These are phyloP conservation scores for Cadophora luteo-olivacea DNA, from an alignment of 2,329 filamentous ascomycete species.

Conservation along the genomic window DNA sequence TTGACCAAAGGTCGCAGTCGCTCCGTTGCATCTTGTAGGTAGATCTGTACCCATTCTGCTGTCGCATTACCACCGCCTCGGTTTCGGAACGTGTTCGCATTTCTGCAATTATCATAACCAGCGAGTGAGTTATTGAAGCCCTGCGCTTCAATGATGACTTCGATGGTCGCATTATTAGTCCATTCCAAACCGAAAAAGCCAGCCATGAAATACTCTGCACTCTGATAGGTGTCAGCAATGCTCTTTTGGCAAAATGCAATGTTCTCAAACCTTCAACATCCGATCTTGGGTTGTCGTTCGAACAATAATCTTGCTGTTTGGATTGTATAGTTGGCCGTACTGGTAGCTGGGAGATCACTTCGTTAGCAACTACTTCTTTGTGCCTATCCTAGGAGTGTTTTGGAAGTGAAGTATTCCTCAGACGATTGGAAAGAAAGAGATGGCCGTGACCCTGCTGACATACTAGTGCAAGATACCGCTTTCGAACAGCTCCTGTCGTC, in stretches of 20 bases:
- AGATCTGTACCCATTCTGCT: constrained; percentile 65
- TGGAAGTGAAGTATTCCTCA: too few species aligned
- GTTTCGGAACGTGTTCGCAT: constrained; percentile 55
- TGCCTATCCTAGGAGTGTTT: too few species aligned
- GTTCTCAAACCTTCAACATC: constrained; percentile 66
- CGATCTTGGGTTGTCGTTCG: constrained; percentile 78
- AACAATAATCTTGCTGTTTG: constrained; percentile 74
- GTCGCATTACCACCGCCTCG: constrained; percentile 59
- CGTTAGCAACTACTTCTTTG: too few species aligned
- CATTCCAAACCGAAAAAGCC: constrained; percentile 81
- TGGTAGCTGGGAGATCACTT: constrained; percentile 50
- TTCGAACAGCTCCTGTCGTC: constrained; percentile 75
- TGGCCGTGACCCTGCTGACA: neutral
- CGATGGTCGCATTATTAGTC: constrained; percentile 74
- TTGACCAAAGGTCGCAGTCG: constrained; percentile 63
- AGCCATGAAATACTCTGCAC: constrained; percentile 77
- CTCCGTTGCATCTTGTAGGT: constrained; percentile 67
- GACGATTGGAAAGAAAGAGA: neutral
- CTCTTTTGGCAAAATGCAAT: constrained; percentile 34
- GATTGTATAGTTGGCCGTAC: constrained; percentile 66
- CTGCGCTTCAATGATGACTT: constrained; percentile 70
- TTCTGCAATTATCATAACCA: constrained; percentile 71
- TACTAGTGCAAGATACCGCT: constrained; percentile 70
- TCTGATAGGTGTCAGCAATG: constrained; percentile 29
- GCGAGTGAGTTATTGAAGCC: constrained; percentile 75